phyloP scores from a whole-genome alignment of 768 basidiomycete species.

The Leccinum obscurum region DNA sequence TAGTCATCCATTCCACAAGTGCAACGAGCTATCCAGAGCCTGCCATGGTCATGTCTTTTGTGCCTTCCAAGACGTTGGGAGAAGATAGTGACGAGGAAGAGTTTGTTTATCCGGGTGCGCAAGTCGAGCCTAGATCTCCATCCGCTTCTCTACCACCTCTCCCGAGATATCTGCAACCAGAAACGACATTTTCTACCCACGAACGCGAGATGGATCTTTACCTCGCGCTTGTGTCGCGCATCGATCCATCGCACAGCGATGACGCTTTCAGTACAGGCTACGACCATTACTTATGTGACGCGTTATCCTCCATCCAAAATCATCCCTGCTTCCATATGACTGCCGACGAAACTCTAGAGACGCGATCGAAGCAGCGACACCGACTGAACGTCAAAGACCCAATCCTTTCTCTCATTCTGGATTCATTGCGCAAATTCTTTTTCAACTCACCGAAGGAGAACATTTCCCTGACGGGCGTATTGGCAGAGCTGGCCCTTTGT shows the following conservation, averaged over 20 bases:
- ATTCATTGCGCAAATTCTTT: slow-evolving; percentile 76
- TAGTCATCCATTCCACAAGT: slow-evolving; percentile 64
- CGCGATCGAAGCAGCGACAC: slow-evolving; percentile 56
- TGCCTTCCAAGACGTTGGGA: slow-evolving; percentile 20
- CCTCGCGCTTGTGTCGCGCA: slow-evolving; percentile 71
- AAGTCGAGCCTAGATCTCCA: slow-evolving; percentile 19
- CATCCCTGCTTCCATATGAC: slow-evolving; percentile 58
- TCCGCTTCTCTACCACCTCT: slow-evolving; percentile 18
- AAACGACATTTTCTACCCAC: slow-evolving; percentile 75
- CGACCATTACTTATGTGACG: slow-evolving; percentile 80
- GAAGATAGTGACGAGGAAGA: slow-evolving; percentile 55
- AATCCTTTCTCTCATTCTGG: slow-evolving; percentile 67
- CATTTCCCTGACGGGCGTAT: slow-evolving; percentile 79
- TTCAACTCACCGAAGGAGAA: slow-evolving; percentile 85
- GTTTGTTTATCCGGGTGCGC: slow-evolving; percentile 43
- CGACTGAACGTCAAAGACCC: slow-evolving; percentile 78
- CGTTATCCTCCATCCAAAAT: slow-evolving; percentile 62
- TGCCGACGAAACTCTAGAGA: slow-evolving; percentile 42
- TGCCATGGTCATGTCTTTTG: slow-evolving; percentile 35
- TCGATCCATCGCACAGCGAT: slow-evolving; percentile 66
- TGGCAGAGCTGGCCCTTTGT: slow-evolving; percentile 80
- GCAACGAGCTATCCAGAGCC: slow-evolving; percentile 78
- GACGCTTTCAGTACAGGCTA: slow-evolving; percentile 85
- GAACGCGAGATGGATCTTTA: slow-evolving; percentile 85
- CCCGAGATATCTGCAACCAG: slow-evolving; percentile 58